Base-by-base conservation (phyloP, 192 early-diverging fungal genomes). In the Pilobolus umbonatus region DNA sequence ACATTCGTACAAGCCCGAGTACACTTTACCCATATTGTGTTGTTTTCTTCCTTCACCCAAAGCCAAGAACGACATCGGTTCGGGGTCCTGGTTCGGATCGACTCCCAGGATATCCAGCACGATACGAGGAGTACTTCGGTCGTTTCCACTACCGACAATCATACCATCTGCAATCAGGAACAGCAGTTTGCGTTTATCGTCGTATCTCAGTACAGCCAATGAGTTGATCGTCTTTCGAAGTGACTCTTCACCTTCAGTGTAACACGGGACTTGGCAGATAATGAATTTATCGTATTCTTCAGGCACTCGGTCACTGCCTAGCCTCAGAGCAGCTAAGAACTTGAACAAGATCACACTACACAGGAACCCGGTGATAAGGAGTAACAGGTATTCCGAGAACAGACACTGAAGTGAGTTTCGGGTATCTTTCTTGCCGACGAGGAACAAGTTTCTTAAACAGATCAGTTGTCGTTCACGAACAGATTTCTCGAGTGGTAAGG, bases 241-340 rank as follows among this genome's bases (percentile, higher is more conserved):
- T 0, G 88, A 91, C 7, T 76, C 82, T 60, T 92, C 90, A 11
- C 84, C 88, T 44, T 92, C 90, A 4, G 88, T 91, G 65, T 92
- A 92, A 73, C 88, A 91, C 6, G 88, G 85, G 17, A 90, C 88
- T 45, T 86, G 86, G 60, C 78, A 83, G 61, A 92, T 89, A 15
- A 88, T 84, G 58, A 90, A 88, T 40, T 85, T 79, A 65, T 90
- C 88, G 49, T 88, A 76, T 51, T 79, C 48, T 34, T 86, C 39
- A 30, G 40, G 51, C 31, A 31, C 32, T 2, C 35, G 31, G 5
- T 55, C 28, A 5, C 82, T 73, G 31, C 88, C 88, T 35, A 96
- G 71, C 64, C 95, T 91, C 59, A 98, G 75, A 3, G 95, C 93
- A n/a, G 95, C 92, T 52, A 98, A 73, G 64, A 98, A 98, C 77